Evolutionary conservation across 2,329 filamentous ascomycete genomes (phyloP).

Genomic region (Moelleriella libera): DNA sequence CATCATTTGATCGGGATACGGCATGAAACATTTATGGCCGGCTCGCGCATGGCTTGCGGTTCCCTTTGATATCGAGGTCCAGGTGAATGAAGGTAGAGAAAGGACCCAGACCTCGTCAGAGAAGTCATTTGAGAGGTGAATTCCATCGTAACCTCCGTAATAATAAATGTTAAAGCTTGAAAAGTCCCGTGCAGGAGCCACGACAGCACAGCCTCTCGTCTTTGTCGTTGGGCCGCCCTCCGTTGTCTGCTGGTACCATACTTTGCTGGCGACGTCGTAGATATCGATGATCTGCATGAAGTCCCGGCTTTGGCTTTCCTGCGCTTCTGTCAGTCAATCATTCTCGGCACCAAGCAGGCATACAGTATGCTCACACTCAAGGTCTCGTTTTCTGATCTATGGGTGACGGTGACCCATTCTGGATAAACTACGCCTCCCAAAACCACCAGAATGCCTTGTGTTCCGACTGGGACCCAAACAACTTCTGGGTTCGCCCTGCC

Average conservation of each 20-base stretch:
- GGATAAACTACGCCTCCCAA: conserved; percentile 60
- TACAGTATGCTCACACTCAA: conserved; percentile 17
- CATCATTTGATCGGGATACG: conserved; percentile 71
- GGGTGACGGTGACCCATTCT: conserved; percentile 22
- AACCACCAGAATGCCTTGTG: conserved; percentile 61
- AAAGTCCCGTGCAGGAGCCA: conserved; percentile 54
- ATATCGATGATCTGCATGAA: conserved; percentile 64
- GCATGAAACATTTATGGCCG: conserved; percentile 62
- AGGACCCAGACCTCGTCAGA: conserved; percentile 68
- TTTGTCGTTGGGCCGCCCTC: conserved; percentile 42
- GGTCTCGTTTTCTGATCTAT: conserved; percentile 13
- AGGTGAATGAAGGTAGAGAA: conserved; percentile 67
- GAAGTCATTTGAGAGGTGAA: conserved; percentile 23
- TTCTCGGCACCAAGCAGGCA: background rate
- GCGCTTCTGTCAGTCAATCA: conserved; percentile 2
- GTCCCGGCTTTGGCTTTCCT: conserved; percentile 50
- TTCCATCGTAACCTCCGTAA: conserved; percentile 59
- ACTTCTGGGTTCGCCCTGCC: conserved; percentile 50
- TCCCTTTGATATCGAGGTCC: conserved; percentile 43
- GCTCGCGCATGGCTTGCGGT: conserved; percentile 42
- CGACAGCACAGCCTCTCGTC: conserved; percentile 58
- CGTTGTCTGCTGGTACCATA: conserved; percentile 58
- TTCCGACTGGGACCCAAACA: conserved; percentile 66
- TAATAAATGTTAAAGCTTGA: conserved; percentile 76
- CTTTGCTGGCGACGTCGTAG: conserved; percentile 56